Base-by-base conservation (phyloP, 2,329 filamentous ascomycete genomes). In the Exophiala calicioides region DNA sequence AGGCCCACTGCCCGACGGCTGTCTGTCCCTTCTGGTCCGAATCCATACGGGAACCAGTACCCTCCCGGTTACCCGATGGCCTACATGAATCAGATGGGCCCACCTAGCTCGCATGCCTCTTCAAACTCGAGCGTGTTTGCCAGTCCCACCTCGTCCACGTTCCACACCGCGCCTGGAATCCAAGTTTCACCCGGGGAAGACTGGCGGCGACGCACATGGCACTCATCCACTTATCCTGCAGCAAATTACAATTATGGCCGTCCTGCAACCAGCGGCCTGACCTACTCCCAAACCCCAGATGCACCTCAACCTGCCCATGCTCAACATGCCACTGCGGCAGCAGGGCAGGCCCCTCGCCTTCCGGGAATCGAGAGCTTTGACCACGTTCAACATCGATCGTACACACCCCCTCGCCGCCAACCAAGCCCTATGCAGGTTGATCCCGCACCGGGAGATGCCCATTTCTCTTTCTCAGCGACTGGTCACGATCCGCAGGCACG, bases 281-380 rank as follows among this genome's bases (percentile, higher is more conserved):
- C 81, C 59, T 86, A 88, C 54, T 86, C 88, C 29, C 81, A 87
- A 52, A 88, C 82, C 4, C 82, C 86, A 4, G 80, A 84, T 59
- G 60, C 81, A 66, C 63, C 81, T 73, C 68, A 79, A 69, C 63
- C 81, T 64, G 60, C 80, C 61, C 68, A 79, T 70, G 61, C 77
- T 47, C 62, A 77, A 62, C 64, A 79, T 67, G 45, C 65, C 62
- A 39, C 70, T 65, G 4, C 64, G 65, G 27, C 81, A 68, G 65
- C 74, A 66, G 61, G 68, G 39, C 82, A 84, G 58, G 79, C 76
- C 5, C 69, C 88, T 10, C 82, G 88, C 29, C 76, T 96, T 10
- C 90, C 90, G 1, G 90, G 90, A 10, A 96, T 96, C 56, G 89
- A 95, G 64, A 94, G 88, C 12, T 95, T 96, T 59, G 89, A 91